Conservation (phyloP, 1,284 basidiomycete genomes). For the Fomitopsis betulina region DNA sequence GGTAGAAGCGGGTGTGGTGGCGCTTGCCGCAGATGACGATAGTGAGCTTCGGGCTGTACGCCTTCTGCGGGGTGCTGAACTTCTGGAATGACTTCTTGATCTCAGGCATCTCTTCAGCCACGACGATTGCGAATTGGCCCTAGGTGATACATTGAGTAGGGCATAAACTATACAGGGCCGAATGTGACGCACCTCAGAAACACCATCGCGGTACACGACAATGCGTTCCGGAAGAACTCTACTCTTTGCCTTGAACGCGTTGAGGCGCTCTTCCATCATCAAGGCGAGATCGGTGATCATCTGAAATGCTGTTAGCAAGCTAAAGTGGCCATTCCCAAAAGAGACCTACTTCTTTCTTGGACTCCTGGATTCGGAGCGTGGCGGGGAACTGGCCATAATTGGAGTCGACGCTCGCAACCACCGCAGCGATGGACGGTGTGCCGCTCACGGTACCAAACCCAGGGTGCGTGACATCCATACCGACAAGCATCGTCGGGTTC, state of each 20-base stretch:
- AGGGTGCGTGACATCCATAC: slow-evolving; percentile 83
- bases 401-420: slow-evolving; percentile 66
- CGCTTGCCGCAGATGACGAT: slow-evolving; percentile 81
- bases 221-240: slow-evolving; percentile 53
- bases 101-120: slow-evolving; percentile 58
- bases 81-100: slow-evolving; percentile 57
- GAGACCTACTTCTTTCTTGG: slow-evolving; percentile 62
- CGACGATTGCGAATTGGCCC: slow-evolving; percentile 71
- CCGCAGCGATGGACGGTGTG: slow-evolving; percentile 75
- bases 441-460: slow-evolving; percentile 60
- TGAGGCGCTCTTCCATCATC: slow-evolving; percentile 70
- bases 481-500: slow-evolving; percentile 70
- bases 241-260: slow-evolving; percentile 45
- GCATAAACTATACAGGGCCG: neutral
- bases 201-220: slow-evolving; percentile 75
- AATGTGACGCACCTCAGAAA: slow-evolving; percentile 54
- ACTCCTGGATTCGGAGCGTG: slow-evolving; percentile 67
- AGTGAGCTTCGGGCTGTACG: slow-evolving; percentile 64
- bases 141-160: slow-evolving; percentile 24
- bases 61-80: slow-evolving; percentile 39
- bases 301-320: slow-evolving; percentile 28
- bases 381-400: slow-evolving; percentile 68
- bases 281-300: slow-evolving; percentile 63
- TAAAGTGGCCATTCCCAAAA: neutral
- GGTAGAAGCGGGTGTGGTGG: slow-evolving; percentile 82